A percentile compares a stretch with the other conserved stretches of the same genome.
Conservation (phyloP, 768 basidiomycete genomes). For the Russula ochroleuca region DNA sequence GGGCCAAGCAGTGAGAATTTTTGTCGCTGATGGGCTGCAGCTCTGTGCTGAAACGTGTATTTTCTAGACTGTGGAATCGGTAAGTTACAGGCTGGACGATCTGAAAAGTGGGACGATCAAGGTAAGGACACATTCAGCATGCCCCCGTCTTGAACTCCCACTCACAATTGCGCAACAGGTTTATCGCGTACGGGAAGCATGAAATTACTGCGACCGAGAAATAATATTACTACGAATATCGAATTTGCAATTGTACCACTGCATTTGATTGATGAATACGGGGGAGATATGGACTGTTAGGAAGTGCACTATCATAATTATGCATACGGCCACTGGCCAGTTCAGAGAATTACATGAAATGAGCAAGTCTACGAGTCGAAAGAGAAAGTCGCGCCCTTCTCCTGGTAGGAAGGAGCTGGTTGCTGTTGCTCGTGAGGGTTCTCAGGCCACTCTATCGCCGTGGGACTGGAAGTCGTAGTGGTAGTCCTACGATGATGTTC, state of each 20-base stretch:
- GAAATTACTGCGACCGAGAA: slow-evolving; percentile 6
- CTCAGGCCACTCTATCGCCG: slow-evolving; percentile 3
- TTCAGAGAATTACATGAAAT: not conserved
- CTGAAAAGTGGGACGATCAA: slow-evolving; percentile 79
- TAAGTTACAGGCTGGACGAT: slow-evolving; percentile 87
- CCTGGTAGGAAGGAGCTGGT: slow-evolving; percentile 3
- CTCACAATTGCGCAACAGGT: slow-evolving; percentile 27
- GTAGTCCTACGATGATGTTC: not conserved
- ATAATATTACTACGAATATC: not conserved
- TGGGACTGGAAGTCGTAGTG: not conserved
- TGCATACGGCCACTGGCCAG: not conserved
- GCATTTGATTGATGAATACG: not conserved
- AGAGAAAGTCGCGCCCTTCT: not conserved
- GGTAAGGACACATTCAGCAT: slow-evolving; percentile 40
- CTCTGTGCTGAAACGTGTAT: not conserved
- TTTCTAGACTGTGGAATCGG: slow-evolving; percentile 58
- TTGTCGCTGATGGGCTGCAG: slow-evolving; percentile 1
- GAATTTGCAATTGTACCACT: slow-evolving; percentile 14
- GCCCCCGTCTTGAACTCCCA: not conserved
- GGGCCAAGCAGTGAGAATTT: slow-evolving; percentile 53
- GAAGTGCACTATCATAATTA: not conserved
- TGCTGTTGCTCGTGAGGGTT: not conserved
- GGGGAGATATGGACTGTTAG: not conserved
- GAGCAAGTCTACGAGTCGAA: not conserved
- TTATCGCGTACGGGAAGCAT: slow-evolving; percentile 34